Evolutionary conservation across 2,329 filamentous ascomycete species (phyloP), one percentile per base, ranked within the genome.

Genomic region (Aspergillus aculeatinus): DNA sequence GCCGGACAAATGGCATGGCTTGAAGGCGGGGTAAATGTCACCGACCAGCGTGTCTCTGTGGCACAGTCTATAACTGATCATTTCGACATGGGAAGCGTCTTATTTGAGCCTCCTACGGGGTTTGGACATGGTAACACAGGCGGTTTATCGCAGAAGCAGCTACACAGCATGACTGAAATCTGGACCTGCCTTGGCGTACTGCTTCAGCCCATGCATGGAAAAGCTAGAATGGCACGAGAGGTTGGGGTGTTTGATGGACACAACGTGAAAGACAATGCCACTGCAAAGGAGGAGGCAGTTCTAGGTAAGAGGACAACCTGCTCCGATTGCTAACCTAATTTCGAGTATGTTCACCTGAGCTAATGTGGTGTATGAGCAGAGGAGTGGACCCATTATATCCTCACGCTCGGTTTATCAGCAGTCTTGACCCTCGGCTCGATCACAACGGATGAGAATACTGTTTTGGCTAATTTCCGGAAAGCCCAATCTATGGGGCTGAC

Each of bases 101-200:
- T 87, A 16, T 79, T 86, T 48, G 81, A 83, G 59, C 80, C 83
- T 5, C 81, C 85, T 0, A 79, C 83, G 25, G 81, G 80, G n/a
- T 88, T 88, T 63, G 85, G 80, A 3, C 76, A 75, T 55, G 85
- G 85, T 2, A 88, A 88, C 65, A 69, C 69, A 14, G 77, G 73
- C 12, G 85, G 85, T 0, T 74, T 88, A 47, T 80, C 77, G 7
- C 78, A 82, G 4, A 78, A 80, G 57, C 80, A 88, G 65, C 76
- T 88, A 10, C 87, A 86, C 63, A 85, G 88, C 68, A 86, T 88
- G 79, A 85, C 80, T 44, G 86, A 88, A 66, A 78, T 88, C 11
- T 88, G 86, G 86, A 85, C 82, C 10, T 87, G 85, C 66, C 70
- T 88, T 47, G 79, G 80, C 21, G 80, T 82, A 5, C 73, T 89